A percentile compares a stretch with the other conserved stretches of the same genome.
phyloP scores from a whole-genome alignment of 495 filamentous ascomycete species.

The Apiosordaria backusii region DNA sequence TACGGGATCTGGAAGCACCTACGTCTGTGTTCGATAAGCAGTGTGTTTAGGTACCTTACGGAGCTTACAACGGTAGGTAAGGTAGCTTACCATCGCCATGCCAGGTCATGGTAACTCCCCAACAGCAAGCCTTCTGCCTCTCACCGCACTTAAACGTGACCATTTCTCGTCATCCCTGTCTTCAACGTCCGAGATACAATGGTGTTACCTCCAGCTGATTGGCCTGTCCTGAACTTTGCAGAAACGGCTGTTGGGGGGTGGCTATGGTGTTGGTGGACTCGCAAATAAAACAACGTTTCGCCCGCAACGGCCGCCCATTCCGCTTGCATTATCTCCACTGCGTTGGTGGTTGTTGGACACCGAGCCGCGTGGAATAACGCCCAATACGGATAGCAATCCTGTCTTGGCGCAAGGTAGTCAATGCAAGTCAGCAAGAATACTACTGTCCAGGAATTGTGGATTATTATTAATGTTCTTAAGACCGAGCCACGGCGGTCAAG shows the following conservation, averaged over 20 bases:
- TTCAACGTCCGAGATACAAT: no score
- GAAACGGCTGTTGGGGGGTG: background rate
- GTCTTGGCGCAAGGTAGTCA: background rate
- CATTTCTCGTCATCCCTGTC: no score
- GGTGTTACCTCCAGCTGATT: no score
- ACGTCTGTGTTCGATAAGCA: no score
- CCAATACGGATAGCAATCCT: background rate
- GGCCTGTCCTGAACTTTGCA: background rate
- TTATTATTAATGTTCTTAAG: background rate
- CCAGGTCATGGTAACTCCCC: no score
- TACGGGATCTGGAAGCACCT: no score
- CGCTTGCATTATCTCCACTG: background rate
- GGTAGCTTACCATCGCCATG: no score
- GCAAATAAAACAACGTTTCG: background rate
- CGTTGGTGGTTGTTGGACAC: background rate
- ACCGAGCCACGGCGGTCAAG: background rate
- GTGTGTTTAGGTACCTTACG: no score
- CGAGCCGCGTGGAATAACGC: background rate
- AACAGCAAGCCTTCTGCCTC: no score
- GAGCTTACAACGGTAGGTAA: no score
- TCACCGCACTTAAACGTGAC: no score
- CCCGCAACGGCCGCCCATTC: background rate
- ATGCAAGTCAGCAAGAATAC: background rate
- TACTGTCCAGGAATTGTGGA: background rate
- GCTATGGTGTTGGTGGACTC: background rate